A percentile compares a stretch with the other conserved stretches of the same genome.
Conservation (phyloP, 176 grass and related monocot species). For the Secale cereale region DNA sequence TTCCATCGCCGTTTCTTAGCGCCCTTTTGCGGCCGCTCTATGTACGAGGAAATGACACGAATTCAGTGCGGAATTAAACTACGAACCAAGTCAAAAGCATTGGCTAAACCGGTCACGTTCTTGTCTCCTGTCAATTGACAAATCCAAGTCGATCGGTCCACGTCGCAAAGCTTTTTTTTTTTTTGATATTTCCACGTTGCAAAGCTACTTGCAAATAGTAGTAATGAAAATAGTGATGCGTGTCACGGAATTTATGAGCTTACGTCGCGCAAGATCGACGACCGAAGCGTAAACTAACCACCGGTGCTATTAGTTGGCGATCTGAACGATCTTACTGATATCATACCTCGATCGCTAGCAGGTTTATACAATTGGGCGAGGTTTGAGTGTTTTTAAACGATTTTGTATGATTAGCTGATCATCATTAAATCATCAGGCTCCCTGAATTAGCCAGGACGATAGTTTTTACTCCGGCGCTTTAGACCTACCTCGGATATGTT, state of each 20-base stretch:
- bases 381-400: no score
- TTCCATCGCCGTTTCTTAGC: not conserved
- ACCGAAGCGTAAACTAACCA: not conserved
- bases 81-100: not conserved
- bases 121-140: constrained; percentile 33
- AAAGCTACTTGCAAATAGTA: not conserved
- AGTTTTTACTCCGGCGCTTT: no score
- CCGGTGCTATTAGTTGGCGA: not conserved
- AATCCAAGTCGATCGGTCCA: not conserved
- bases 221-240: not conserved
- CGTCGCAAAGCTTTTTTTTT: no score
- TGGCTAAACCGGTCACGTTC: not conserved
- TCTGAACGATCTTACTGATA: not conserved
- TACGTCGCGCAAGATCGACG: not conserved
- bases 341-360: no score
- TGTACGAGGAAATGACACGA: not conserved
- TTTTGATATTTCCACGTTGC: no score
- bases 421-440: no score
- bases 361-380: no score
- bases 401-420: no score
- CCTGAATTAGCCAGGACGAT: no score
- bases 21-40: not conserved
- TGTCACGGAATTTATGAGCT: not conserved
- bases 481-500: constrained; percentile 1
- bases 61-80: not conserved